Conservation (phyloP, 2,329 filamentous ascomycete species). For the Fusarium proliferatum region DNA sequence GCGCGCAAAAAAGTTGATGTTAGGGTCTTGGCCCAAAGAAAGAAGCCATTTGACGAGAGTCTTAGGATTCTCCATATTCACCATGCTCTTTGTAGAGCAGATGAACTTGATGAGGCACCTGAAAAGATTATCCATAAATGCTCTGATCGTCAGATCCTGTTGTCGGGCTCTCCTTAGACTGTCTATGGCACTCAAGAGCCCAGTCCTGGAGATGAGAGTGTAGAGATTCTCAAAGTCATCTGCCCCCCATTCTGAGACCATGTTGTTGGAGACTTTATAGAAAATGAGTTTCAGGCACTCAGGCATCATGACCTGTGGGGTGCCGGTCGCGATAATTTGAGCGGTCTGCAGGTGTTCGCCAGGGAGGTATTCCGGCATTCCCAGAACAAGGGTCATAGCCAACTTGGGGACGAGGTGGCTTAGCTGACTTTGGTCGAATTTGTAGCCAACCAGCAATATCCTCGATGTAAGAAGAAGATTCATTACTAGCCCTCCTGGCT, state of each 20-base stretch:
- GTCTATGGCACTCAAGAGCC: accelerated
- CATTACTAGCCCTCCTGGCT: accelerated
- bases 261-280: accelerated
- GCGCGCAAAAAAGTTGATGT: too few relatives aligned
- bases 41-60: neutral
- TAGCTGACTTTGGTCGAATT: accelerated
- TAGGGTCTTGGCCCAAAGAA: neutral
- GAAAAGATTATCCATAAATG: neutral
- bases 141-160: neutral
- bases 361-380: neutral
- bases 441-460: accelerated
- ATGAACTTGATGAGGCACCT: too few relatives aligned
- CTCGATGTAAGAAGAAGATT: accelerated
- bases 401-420: accelerated
- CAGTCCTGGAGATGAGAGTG: accelerated
- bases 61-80: neutral
- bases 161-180: accelerated
- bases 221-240: neutral
- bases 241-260: accelerated
- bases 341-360: neutral
- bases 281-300: neutral
- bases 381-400: accelerated
- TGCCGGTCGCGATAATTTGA: accelerated
- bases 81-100: too few relatives aligned
- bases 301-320: accelerated